phyloP scores from a whole-genome alignment of 805 yeast genomes.

The Barnettozyma vustinii region DNA sequence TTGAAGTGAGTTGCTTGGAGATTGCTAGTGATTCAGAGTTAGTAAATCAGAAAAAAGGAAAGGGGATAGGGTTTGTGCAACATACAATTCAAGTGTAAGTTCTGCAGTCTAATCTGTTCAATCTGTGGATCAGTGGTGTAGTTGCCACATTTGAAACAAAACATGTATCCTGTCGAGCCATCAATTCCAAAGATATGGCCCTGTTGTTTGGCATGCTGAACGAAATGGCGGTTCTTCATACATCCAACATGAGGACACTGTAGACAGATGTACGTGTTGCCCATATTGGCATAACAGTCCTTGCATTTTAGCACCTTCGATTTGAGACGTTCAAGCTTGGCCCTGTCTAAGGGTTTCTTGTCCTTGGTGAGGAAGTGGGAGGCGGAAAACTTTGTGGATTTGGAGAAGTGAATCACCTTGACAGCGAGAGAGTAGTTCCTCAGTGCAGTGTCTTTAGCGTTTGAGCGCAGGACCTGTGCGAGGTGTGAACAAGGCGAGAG shows the following conservation, averaged over 20 bases:
- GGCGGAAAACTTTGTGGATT: conserved; percentile 1
- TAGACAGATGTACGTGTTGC: conserved; percentile 53
- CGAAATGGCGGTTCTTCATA: conserved; percentile 42
- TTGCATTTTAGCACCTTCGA: conserved; percentile 44
- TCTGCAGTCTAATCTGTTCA: conserved; percentile 41
- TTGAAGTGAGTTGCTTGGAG: neutral
- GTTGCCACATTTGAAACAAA: conserved; percentile 75
- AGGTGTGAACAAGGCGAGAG: conserved; percentile 7
- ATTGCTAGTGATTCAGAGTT: neutral
- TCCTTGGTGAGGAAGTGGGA: conserved; percentile 13
- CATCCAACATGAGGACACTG: conserved; percentile 81
- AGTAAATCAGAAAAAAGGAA: neutral
- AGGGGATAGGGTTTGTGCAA: neutral
- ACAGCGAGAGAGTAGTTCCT: conserved; percentile 24
- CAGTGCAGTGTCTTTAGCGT: conserved; percentile 23
- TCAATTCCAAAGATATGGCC: conserved; percentile 65
- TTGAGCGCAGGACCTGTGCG: conserved; percentile 22
- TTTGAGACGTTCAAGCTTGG: conserved; percentile 36
- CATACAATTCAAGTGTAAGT: conserved; percentile 3
- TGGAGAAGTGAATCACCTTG: conserved; percentile 17
- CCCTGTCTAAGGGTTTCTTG: conserved; percentile 27
- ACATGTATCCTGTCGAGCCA: conserved; percentile 59
- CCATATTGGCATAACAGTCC: conserved; percentile 38
- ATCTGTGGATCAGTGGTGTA: conserved; percentile 58
- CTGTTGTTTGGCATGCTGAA: conserved; percentile 38